Evolutionary conservation across 495 filamentous ascomycete genomes (phyloP), one percentile per base, ranked within the genome.

Genomic region (Xylaria scruposa): DNA sequence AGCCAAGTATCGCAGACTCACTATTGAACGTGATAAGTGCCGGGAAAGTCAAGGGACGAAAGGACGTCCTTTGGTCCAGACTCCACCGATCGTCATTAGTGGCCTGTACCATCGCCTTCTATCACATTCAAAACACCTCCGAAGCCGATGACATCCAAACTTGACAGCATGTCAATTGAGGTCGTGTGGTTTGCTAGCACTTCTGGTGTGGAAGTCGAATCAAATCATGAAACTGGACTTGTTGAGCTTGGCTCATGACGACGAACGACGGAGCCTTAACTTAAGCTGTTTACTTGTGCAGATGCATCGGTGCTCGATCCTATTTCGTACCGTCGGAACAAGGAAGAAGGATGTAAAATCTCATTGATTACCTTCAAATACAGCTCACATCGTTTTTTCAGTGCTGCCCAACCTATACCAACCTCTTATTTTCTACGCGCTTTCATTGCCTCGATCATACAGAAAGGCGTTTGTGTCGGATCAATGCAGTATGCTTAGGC

Each of bases 351-450:
- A 19, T 40, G 19, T 36, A 60, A 10, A 21, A 3, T 60, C 33
- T 60, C 9, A 13, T 17, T 29, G 53, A 26, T 13, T 59, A 36
- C 31, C 17, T 36, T 15, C 17, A 13, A 59, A 59, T 24, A 38
- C 19, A 42, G 9, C 49, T 31, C 4, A 12, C 15, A 7, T 60
- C n/a, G 19, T 38, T 8, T 38, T 38, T 38, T 38, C 60, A 9
- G 38, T 62, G 62, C 40, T 26, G 42, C 62, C 62, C 62, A 65
- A 65, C 42, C 42, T 65, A 26, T 26, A 49, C 62, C 24, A 47
- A 29, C 62, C 24, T 47, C 62, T 49, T 24, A 26, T 17, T 47
- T 26, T 31, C 60, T 33, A 24, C 42, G 42, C 42, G 61, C 24
- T 21, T 21, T 26, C 42, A 33, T 13, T 49, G 42, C 40, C 62